Conservation (phyloP, 352 stramenopile genomes). For the Thraustochytrium sp. region DNA sequence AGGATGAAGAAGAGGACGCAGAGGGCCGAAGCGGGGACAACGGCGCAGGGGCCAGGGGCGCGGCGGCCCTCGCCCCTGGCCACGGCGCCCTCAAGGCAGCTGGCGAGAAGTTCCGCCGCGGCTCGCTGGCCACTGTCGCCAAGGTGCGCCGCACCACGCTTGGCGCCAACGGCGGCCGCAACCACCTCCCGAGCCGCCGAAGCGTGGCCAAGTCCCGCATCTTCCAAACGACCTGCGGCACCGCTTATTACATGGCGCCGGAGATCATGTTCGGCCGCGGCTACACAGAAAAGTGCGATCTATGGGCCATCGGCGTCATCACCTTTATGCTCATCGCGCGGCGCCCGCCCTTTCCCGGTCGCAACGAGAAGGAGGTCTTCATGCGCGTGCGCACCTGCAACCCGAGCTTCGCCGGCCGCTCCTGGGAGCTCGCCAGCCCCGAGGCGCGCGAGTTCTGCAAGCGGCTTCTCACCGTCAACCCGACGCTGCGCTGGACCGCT, state of each 20-base stretch:
- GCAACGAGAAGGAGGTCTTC: constrained; percentile 79
- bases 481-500: background rate
- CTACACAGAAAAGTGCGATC: constrained; percentile 56
- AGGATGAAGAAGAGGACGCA: too few species aligned
- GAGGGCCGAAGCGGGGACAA: too few species aligned
- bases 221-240: constrained; percentile 36
- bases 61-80: background rate
- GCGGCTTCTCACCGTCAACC: background rate
- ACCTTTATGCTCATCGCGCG: constrained; percentile 80
- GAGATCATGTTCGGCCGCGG: constrained; percentile 29
- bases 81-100: background rate
- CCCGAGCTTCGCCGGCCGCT: constrained; percentile 74
- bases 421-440: constrained; percentile 61
- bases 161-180: background rate
- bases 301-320: constrained; percentile 81
- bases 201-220: constrained; percentile 9
- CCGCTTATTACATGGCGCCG: constrained; percentile 37
- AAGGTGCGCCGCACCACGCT: background rate
- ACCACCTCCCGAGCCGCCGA: background rate
- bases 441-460: background rate
- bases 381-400: constrained; percentile 64
- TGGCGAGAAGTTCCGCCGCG: background rate
- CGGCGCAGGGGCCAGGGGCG: background rate
- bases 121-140: background rate
- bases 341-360: constrained; percentile 77